Base-by-base conservation (phyloP, 495 filamentous ascomycete genomes). In the Cercophora scortea region DNA sequence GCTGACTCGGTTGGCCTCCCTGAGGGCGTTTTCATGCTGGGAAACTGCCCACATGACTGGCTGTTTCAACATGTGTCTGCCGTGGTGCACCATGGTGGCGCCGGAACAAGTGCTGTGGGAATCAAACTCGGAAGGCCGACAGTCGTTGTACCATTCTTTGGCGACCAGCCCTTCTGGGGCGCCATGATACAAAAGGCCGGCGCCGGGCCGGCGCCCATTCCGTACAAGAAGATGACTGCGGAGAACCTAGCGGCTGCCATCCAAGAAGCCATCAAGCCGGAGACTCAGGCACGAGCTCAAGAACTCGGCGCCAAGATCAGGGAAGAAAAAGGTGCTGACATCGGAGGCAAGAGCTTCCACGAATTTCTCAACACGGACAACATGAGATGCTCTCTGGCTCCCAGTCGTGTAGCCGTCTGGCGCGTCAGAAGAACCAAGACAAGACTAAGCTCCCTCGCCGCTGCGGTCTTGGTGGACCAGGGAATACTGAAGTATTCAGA, bases 141-240 rank as follows among this genome's bases (percentile, higher is more conserved):
- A 0, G 76, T 88, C 1, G 76, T 93, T 19, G 80, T 93, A 8
- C 88, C 88, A 0, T 93, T 93, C 69, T 92, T 93, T 58, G 88
- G 88, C 5, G 88, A 92, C 51, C 87, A 92, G 61, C 83, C 85
- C 1, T 92, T 90, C 54, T 92, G 88, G 88, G 88, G 88, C 15
- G 70, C 78, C 1, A 87, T 92, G 76, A 79, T 92, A 17, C 81
- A 83, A 3, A 72, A 67, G 42, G 82, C 86, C 15, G 84, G 85
- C 6, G 88, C 87, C 1, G 88, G 88, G 4, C 87, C 87, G 0
- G 56, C 64, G 0, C 87, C 88, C 0, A 86, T 90, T 51, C 84
- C 86, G 0, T 77, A 82, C 63, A 86, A 84, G 57, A 72, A 79
- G 18, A 70, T 94, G 18, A 88, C 78, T 0, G 72, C 77, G 0